Evolutionary conservation across 2,329 filamentous ascomycete species (phyloP), one percentile per base, ranked within the genome.

Genomic region (Ceratocystis alfenasii): DNA sequence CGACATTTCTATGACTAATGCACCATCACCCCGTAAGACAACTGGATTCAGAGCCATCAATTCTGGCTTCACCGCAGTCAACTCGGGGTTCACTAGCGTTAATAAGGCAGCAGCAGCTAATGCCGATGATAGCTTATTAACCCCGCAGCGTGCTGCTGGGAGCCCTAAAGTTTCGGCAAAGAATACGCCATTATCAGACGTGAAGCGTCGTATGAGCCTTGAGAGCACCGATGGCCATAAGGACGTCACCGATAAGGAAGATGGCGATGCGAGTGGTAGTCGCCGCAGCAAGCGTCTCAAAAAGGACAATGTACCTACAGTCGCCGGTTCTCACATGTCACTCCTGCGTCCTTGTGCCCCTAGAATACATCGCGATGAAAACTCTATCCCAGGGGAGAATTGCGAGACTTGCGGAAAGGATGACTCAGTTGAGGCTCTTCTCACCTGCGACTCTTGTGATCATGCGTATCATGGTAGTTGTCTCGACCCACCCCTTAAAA

Each of bases 251-350:
- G 79, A 81, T 55, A 80, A 78, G 44, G 83, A 83, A 8, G 87
- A 90, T 64, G 75, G 75, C 1, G 87, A 90, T 62, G 12, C 25
- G 8, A 79, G 78, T 70, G 83, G 83, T 68, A 90, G 88, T 69
- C 84, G 94, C 69, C 86, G 93, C 67, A 96, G 92, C 75, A 99
- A 99, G 78, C 86, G 94, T 55, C 80, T 96, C 12, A 95, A 94
- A 75, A 96, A 95, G 67, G 83, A 85, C 75, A 78, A 80, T 55
- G 83, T 87, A 45, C 90, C 93, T 55, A 96, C 90, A 44, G 90
- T 99, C 70, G 91, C 91, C 69, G 94, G 94, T 65, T 97, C 93
- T 64, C 91, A 97, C 76, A 97, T 97, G 91, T 94, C 90, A 68
- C 84, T 93, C 72, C 91, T 95, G 73, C 89, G 93, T 64, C 90